These are phyloP conservation scores for Xerophyta viscosa DNA, from an alignment of 106 monocot species.

Conservation along the genomic window DNA sequence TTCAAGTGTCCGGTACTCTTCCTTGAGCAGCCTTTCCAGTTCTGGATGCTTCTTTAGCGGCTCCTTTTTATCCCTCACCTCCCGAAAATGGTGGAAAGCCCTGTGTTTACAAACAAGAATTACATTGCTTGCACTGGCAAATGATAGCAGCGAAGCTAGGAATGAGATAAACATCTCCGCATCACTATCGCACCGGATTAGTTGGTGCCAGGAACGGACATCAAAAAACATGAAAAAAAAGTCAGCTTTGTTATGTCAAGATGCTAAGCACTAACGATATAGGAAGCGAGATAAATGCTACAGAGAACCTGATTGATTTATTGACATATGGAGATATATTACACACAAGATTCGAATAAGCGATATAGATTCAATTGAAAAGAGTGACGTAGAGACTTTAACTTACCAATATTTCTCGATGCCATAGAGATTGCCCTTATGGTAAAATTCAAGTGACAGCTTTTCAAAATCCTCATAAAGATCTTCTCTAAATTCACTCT, in stretches of 20 bases:
- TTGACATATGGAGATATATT: not conserved
- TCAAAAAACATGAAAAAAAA: no score
- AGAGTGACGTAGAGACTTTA: not conserved
- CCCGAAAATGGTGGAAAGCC: conserved; percentile 85
- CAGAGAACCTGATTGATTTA: no score
- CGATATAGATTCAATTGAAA: not conserved
- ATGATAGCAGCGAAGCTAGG: no score
- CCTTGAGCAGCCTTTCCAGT: conserved; percentile 63
- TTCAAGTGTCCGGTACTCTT: conserved; percentile 62
- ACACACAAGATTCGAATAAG: no score
- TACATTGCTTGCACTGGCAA: not conserved
- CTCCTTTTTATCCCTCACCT: conserved; percentile 11
- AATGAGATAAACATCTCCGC: no score
- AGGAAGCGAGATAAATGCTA: no score
- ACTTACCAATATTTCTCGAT: conserved; percentile 95
- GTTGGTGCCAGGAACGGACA: no score
- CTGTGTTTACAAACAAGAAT: conserved; percentile 11
- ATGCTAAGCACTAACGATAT: no score
- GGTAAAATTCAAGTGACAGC: conserved; percentile 73
- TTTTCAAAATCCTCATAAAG: conserved; percentile 88
- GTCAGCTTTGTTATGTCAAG: no score
- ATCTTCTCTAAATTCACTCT: conserved; percentile 69
- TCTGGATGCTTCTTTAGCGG: conserved; percentile 59
- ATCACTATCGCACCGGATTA: no score
- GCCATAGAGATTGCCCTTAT: conserved; percentile 90